Evolutionary conservation across 1,284 basidiomycete species (phyloP).

Genomic region (Trichosporon sp.): DNA sequence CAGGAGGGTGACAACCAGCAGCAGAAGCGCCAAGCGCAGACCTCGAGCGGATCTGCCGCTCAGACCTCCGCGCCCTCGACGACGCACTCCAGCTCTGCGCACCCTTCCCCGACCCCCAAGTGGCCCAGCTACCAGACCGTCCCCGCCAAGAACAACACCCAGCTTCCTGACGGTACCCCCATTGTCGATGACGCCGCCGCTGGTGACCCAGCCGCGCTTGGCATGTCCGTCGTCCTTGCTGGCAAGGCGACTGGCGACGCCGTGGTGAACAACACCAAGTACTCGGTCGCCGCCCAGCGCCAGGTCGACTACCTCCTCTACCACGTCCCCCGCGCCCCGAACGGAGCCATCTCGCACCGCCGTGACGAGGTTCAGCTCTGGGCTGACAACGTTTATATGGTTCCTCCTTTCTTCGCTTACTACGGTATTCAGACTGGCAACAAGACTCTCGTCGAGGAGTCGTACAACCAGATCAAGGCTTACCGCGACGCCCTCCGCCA

Average conservation of each 20-base stretch:
- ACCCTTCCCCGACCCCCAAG: constrained; percentile 13
- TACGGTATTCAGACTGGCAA: constrained; percentile 75
- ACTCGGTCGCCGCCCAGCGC: constrained; percentile 67
- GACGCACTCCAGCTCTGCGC: neutral
- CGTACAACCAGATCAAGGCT: constrained; percentile 75
- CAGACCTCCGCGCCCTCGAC: neutral
- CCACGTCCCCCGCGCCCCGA: constrained; percentile 64
- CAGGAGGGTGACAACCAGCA: constrained; percentile 9
- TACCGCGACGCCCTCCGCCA: constrained; percentile 65
- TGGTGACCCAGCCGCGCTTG: constrained; percentile 79
- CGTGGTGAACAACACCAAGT: constrained; percentile 60
- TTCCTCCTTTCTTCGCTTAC: constrained; percentile 84
- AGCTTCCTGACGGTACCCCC: constrained; percentile 26
- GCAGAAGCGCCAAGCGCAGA: constrained; percentile 24
- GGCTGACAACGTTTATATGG: constrained; percentile 67
- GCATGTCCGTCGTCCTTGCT: constrained; percentile 75
- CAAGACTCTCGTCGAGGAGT: constrained; percentile 66
- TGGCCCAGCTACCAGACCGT: constrained; percentile 11
- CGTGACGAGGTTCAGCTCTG: constrained; percentile 55
- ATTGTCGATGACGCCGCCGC: constrained; percentile 64
- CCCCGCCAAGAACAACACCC: constrained; percentile 22
- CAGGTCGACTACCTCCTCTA: constrained; percentile 73
- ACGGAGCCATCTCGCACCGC: constrained; percentile 79
- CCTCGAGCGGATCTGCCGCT: neutral
- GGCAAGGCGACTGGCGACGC: constrained; percentile 39